Evolutionary conservation across 2,329 filamentous ascomycete genomes (phyloP), one percentile per base, ranked within the genome.

Genomic region (Claviceps sp.): DNA sequence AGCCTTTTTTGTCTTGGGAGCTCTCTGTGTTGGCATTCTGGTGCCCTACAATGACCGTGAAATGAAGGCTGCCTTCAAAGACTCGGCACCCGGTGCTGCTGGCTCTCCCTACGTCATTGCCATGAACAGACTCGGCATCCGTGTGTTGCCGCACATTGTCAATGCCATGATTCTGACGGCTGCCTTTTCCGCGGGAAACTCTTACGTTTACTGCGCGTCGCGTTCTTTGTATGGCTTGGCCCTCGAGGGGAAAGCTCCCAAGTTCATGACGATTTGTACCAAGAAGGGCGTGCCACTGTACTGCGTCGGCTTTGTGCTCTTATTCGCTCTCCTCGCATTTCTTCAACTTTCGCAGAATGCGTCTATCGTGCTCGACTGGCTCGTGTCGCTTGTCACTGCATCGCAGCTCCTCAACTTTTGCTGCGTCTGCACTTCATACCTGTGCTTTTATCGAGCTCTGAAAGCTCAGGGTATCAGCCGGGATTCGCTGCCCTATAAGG

Each of bases 401-500:
- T 86, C 84, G 1, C 83, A 87, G 60, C 74, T 89, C 14, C 82
- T 89, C 67, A 85, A 86, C 62, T 89, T 84, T 67, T 74, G 75
- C 42, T 78, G 81, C 58, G 82, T 87, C 62, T 81, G 79, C 59
- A 74, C 82, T 52, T 84, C 85, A 0, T 91, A 87, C 65, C 69
- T 90, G 52, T 78, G 78, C 53, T 93, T 88, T 65, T 73, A 84
- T 63, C 80, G 81, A 48, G 86, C 87, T 0, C 74, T 85, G 49
- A 70, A 76, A 26, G 82, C 75, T 0, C 87, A 91, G 61, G 84
- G 84, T 0, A 72, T 90, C 34, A 75, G 80, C 56, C 77, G 85
- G 5, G 73, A 81, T 40, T 74, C 73, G 0, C 68, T 91, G n/a
- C 85, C 85, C 0, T 89, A 88, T 69, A 81, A 76, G 56, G 81